These are phyloP conservation scores for Rhodocollybia butyracea DNA, from an alignment of 768 basidiomycete genomes.

Conservation along the genomic window DNA sequence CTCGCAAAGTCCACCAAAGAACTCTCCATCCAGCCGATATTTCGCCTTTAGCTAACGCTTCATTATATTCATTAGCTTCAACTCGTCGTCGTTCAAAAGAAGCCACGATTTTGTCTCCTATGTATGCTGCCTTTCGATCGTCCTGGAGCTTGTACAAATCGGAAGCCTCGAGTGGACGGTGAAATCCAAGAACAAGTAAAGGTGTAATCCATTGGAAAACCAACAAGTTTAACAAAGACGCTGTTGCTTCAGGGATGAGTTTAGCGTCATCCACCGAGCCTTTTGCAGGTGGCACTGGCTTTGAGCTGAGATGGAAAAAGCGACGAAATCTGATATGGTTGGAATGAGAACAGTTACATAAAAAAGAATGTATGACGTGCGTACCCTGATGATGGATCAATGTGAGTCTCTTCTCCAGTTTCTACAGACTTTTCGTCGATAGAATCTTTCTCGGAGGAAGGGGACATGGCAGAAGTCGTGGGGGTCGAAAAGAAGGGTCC, in stretches of 20 bases:
- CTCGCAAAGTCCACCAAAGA: constrained; percentile 59
- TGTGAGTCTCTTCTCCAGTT: neutral
- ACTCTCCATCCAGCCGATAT: constrained; percentile 51
- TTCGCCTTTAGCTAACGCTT: constrained; percentile 60
- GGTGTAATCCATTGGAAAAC: constrained; percentile 78
- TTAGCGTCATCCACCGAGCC: constrained; percentile 56
- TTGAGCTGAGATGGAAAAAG: constrained; percentile 12
- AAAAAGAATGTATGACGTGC: neutral
- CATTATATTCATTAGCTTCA: constrained; percentile 69
- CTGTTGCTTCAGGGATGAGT: constrained; percentile 64
- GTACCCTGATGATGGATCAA: neutral
- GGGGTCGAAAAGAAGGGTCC: neutral
- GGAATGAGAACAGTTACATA: neutral
- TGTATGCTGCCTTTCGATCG: constrained; percentile 50
- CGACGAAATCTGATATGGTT: neutral
- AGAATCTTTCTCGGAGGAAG: neutral
- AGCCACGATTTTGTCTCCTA: constrained; percentile 59
- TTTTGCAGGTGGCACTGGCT: constrained; percentile 41
- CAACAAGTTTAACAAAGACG: constrained; percentile 53
- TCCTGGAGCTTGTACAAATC: constrained; percentile 81
- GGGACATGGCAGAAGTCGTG: neutral
- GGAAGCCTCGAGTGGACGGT: constrained; percentile 72
- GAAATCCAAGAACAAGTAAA: constrained; percentile 71
- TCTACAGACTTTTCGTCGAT: neutral
- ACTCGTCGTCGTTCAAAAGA: constrained; percentile 60